These are phyloP conservation scores for Candida tropicalis DNA, from an alignment of 1,139 yeast species.

Conservation along the genomic window DNA sequence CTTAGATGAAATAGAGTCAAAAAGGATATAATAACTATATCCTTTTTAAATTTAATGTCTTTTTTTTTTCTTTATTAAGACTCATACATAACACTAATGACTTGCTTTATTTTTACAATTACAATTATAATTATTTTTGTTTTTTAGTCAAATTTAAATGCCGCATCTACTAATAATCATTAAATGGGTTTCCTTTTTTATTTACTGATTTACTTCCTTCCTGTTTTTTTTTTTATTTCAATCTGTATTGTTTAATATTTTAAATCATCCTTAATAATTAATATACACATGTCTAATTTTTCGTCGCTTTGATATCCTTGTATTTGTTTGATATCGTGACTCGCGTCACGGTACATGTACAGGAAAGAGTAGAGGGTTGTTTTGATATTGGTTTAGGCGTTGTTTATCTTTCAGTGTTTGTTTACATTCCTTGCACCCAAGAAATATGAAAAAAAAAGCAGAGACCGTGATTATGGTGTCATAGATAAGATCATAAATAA, in stretches of 20 bases:
- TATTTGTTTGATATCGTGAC: too few species aligned
- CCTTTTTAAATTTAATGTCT: not conserved
- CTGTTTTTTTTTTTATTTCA: not conserved
- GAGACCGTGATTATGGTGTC: too few species aligned
- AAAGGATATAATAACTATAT: constrained; percentile 3
- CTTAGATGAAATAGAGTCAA: constrained; percentile 31
- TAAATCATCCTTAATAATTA: constrained; percentile 2
- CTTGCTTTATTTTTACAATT: not conserved
- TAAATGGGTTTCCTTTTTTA: not conserved
- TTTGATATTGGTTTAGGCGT: too few species aligned
- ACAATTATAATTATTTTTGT: not conserved
- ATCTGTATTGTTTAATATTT: not conserved
- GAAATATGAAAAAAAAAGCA: too few species aligned
- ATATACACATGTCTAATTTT: constrained; percentile 2
- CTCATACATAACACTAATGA: not conserved
- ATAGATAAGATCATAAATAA: too few species aligned
- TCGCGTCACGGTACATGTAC: too few species aligned
- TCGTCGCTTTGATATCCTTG: too few species aligned
- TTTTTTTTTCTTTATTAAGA: not conserved
- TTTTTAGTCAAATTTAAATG: not conserved
- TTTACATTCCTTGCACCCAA: too few species aligned
- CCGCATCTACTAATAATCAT: not conserved
- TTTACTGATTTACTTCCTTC: not conserved
- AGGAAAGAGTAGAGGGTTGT: too few species aligned
- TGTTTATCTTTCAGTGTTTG: too few species aligned